Base-by-base conservation (phyloP, 176 grass and related monocot genomes). In the Rhynchospora breviuscula region DNA sequence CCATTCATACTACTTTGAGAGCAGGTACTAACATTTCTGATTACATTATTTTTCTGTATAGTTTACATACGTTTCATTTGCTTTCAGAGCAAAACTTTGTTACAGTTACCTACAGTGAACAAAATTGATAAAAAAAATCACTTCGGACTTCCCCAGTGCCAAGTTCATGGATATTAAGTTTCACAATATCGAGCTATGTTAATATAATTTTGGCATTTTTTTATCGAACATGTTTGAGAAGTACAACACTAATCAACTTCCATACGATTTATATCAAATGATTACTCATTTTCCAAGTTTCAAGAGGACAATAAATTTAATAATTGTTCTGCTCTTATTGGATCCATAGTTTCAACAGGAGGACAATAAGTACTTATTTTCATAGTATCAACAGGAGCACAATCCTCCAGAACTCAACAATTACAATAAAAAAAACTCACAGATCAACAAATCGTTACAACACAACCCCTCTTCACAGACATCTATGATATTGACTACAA, bases 321-420 rank as follows among this genome's bases (percentile, higher is more conserved):
- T 40, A 40, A 40, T 40, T 5, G 35, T 40, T 40, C 35, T 4
- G 35, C 35, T 40, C 35, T 40, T 40, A 40, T 40, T 40, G 4
- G 35, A 40, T 40, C 35, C 35, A 40, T 33, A 68, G 4, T 14
- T 82, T 66, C 17, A 82, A 67, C 12, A 54, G 22, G 47, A 63
- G 21, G 43, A 53, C 35, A 26, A 49, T 49, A 80, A 33, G 23
- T 82, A 40, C 35, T 82, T 67, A 68, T 66, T 23, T 2, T 77
- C 78, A 85, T 54, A 86, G n/a, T 54, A 44, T 9, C 63, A 6
- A 79, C 61, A 79, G 5, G 64, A 78, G 11, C 17, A 65, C 59
- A 83, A 60, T 67, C 68, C 84, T 75, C 78, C 70, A 49, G 3
- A 67, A 72, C 81, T 61, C 54, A 57, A 75, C 61, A 87, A 71